Base-by-base conservation (phyloP, 805 yeast genomes). In the Wickerhamiella dianesei region DNA sequence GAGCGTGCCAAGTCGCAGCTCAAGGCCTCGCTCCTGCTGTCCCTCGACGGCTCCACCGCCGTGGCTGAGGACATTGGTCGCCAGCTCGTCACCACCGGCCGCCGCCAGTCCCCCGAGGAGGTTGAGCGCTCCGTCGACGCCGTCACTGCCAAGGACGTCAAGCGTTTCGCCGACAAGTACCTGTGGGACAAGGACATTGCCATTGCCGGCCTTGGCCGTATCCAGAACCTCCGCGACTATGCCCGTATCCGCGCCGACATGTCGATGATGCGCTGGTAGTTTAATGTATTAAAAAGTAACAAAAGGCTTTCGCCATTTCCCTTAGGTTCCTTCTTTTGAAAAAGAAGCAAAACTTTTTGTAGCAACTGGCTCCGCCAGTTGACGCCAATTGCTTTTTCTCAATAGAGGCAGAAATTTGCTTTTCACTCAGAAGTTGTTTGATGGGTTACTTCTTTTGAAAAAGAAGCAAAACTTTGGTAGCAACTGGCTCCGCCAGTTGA, bases 51-150 rank as follows among this genome's bases (percentile, higher is more conserved):
- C 51, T 80, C 95, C 13, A 87, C 97, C 5, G 89, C 96, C 4
- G 78, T 87, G 44, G 96, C 96, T 29, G 99, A 92, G 67, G 97
- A 92, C 65, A 86, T 92, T 56, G 98, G 98, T 21, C 80, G 98
- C 65, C 98, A 92, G 64, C 72, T 92, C 47, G 95, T 92, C 40
- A 89, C 96, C 45, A 88, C 97, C 2, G 98, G 98, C 25, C 73
- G 68, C 56, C 70, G 86, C 56, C 69, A 80, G 53, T 66, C 81
- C 4, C 87, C 92, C 3, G 82, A 79, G 59, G 85, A 80, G 53
- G 80, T 80, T 12, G 82, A 81, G 59, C 71, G 73, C 48, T 75
- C 81, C 50, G 92, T 92, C 13, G 87, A 86, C 56, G 69, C 74
- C 41, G 83, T 92, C 52, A 75, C 85, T 8, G 80, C 76, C 58